These are phyloP conservation scores for Fusarium sp. DNA, from an alignment of 2,329 filamentous ascomycete genomes.

Conservation along the genomic window DNA sequence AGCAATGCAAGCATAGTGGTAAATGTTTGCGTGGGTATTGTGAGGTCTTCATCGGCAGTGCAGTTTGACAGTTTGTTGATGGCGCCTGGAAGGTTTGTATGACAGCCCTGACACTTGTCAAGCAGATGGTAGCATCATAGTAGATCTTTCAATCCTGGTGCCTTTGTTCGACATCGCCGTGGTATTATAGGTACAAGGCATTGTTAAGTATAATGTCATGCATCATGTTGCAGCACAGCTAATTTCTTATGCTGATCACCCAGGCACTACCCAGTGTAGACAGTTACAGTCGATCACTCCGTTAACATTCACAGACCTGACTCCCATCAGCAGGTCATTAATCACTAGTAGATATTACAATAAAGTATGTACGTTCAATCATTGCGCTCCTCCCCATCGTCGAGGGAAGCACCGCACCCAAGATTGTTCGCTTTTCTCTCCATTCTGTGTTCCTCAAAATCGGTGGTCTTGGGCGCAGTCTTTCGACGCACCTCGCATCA, in stretches of 20 bases:
- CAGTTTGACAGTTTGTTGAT: neutral
- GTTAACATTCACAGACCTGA: neutral
- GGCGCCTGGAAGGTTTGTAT: neutral
- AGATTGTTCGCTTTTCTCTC: slow-evolving; percentile 69
- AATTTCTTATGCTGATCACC: neutral
- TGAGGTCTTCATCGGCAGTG: neutral
- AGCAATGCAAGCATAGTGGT: neutral
- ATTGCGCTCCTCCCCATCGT: slow-evolving; percentile 68
- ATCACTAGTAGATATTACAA: slow-evolving; percentile 22
- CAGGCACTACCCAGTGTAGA: neutral
- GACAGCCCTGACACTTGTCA: neutral
- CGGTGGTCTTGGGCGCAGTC: slow-evolving; percentile 61
- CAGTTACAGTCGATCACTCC: neutral
- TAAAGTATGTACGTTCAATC: slow-evolving; percentile 66
- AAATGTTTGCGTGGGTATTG: neutral
- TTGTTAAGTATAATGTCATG: neutral
- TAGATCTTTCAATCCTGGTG: neutral
- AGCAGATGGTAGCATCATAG: no score
- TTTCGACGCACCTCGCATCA: slow-evolving; percentile 61
- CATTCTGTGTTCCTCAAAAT: slow-evolving; percentile 64
- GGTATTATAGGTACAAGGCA: neutral
- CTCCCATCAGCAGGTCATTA: neutral
- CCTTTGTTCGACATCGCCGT: neutral
- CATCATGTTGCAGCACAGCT: no score
- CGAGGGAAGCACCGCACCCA: slow-evolving; percentile 69